Conservation (phyloP, 352 stramenopile genomes). For the Phytophthora cactorum region DNA sequence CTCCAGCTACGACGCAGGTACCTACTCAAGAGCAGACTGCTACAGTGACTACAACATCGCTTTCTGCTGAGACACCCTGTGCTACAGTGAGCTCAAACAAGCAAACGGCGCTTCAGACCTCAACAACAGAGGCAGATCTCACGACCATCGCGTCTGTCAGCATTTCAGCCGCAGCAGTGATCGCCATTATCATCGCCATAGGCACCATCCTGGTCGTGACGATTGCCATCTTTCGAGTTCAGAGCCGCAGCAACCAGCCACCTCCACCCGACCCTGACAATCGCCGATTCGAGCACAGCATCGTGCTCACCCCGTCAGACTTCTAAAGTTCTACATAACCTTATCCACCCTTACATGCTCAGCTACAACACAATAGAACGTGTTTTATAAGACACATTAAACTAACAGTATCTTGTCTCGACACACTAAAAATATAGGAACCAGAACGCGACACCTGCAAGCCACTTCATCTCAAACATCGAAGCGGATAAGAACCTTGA, state of each 20-base stretch:
- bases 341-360: not conserved
- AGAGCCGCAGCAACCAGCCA: slow-evolving; percentile 1
- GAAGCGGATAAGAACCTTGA: slow-evolving; percentile 25
- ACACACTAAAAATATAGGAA: slow-evolving; percentile 20
- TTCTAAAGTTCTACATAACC: slow-evolving; percentile 6
- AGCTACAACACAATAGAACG: not conserved
- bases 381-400: too few relatives aligned
- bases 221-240: slow-evolving; percentile 19
- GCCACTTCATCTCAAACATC: not conserved
- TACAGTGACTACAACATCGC: not conserved
- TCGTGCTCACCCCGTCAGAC: slow-evolving; percentile 35
- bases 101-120: slow-evolving; percentile 13
- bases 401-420: too few relatives aligned
- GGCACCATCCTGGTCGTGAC: slow-evolving; percentile 24
- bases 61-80: slow-evolving; percentile 1
- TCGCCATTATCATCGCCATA: slow-evolving; percentile 26
- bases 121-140: slow-evolving; percentile 16
- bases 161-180: slow-evolving; percentile 26
- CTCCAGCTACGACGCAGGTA: slow-evolving; percentile 2
- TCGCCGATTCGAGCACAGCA: slow-evolving; percentile 19
- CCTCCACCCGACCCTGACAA: slow-evolving; percentile 2
- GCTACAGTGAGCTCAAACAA: not conserved
- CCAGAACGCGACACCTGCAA: slow-evolving; percentile 14
- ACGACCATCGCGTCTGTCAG: slow-evolving; percentile 14
- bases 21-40: not conserved